Evolutionary conservation across 441 rosid genomes (phyloP).

Genomic region (Euphorbia corollata): DNA sequence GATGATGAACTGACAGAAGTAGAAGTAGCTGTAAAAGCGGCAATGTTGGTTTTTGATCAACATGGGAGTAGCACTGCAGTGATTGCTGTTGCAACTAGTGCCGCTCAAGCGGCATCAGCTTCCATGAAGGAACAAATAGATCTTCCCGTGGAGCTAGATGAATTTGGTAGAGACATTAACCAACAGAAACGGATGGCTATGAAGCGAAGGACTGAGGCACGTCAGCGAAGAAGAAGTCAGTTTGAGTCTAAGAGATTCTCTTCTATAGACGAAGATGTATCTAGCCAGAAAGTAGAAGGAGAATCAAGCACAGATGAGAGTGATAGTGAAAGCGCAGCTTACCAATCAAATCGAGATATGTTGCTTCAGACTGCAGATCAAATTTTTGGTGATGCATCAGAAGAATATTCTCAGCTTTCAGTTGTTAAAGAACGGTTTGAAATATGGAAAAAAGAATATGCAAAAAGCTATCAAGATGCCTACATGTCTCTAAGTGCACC

Average conservation of each 20-base stretch:
- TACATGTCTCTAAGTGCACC: constrained; percentile 81
- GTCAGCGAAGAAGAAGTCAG: constrained; percentile 53
- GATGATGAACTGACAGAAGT: constrained; percentile 77
- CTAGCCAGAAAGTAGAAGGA: constrained; percentile 67
- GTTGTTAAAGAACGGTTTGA: constrained; percentile 73
- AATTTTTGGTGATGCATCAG: constrained; percentile 80
- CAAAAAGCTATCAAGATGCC: constrained; percentile 73
- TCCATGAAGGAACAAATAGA: constrained; percentile 47
- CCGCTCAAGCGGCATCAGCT: constrained; percentile 67
- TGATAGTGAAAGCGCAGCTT: constrained; percentile 76
- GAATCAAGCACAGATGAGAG: constrained; percentile 95
- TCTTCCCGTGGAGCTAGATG: constrained; percentile 67
- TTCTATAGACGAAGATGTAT: constrained; percentile 50
- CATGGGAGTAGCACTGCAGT: constrained; percentile 37
- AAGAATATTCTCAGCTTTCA: constrained; percentile 82
- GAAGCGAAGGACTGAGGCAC: constrained; percentile 69
- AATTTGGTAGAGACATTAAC: constrained; percentile 80
- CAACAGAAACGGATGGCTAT: constrained; percentile 73
- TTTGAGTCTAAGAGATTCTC: constrained; percentile 62
- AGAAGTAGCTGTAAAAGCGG: constrained; percentile 81
- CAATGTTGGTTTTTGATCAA: constrained; percentile 49
- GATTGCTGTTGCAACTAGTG: constrained; percentile 59
- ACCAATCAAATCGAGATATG: constrained; percentile 53
- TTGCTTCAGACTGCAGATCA: constrained; percentile 70
- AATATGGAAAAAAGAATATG: constrained; percentile 74